Evolutionary conservation across 257 asterid genomes (phyloP).

Genomic region (Hygrophila difformis): DNA sequence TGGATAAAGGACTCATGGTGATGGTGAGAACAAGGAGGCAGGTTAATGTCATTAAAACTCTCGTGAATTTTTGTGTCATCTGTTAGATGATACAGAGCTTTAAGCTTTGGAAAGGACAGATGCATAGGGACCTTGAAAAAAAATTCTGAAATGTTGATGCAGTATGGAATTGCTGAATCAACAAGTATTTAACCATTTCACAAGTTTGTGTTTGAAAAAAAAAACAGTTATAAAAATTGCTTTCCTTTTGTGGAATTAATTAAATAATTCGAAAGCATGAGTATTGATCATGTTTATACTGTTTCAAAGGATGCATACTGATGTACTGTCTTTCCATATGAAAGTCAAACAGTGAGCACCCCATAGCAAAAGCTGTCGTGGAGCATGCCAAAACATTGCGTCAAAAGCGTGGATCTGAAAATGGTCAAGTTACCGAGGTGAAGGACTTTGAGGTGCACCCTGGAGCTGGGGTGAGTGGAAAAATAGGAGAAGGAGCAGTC

Average conservation of each 20-base stretch:
- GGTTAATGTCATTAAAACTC: neutral
- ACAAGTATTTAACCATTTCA: too few species aligned
- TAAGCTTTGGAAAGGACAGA: too few species aligned
- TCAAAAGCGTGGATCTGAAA: conserved; percentile 32
- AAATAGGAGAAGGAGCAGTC: conserved; percentile 53
- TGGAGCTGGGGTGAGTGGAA: conserved; percentile 88
- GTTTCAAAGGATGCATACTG: too few species aligned
- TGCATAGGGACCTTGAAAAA: too few species aligned
- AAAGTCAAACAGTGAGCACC: conserved; percentile 97
- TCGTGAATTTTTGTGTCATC: too few species aligned
- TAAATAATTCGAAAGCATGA: neutral
- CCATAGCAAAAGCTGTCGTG: conserved; percentile 87
- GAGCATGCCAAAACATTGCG: conserved; percentile 61
- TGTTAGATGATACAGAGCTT: too few species aligned
- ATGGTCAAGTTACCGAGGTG: conserved; percentile 46
- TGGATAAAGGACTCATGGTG: conserved; percentile 1
- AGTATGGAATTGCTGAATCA: too few species aligned
- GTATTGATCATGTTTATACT: conserved; percentile 8
- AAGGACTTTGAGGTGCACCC: conserved; percentile 83
- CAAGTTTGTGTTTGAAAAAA: too few species aligned
- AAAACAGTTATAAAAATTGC: too few species aligned
- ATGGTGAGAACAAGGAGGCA: conserved; percentile 6
- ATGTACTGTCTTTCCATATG: too few species aligned
- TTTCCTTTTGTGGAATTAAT: too few species aligned
- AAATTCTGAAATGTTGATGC: too few species aligned